These are phyloP conservation scores for Lathyrus tuberosus DNA, from an alignment of 306 rosid species.

Conservation along the genomic window DNA sequence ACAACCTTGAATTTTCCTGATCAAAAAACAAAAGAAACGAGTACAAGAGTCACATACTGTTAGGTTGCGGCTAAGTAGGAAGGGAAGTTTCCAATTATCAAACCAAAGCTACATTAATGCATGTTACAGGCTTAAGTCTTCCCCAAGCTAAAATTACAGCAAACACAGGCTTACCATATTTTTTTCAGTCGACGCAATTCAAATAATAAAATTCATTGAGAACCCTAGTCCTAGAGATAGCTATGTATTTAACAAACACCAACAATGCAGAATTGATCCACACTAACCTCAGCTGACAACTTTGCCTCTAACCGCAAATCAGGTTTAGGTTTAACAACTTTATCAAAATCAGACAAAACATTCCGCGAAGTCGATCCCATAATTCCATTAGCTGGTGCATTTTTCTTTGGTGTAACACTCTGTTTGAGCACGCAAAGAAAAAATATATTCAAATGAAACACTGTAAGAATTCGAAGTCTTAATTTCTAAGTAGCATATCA, in stretches of 20 bases:
- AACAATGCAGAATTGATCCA: not conserved
- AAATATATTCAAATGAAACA: not conserved
- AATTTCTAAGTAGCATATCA: not conserved
- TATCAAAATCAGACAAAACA: constrained; percentile 15
- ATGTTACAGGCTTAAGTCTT: constrained; percentile 22
- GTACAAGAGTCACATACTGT: constrained; percentile 21
- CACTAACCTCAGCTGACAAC: constrained; percentile 65
- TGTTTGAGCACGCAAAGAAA: constrained; percentile 20
- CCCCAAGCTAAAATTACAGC: not conserved
- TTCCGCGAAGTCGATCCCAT: constrained; percentile 31
- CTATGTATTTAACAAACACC: not conserved
- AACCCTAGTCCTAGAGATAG: not conserved
- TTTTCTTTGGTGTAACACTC: constrained; percentile 61
- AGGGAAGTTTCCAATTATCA: not conserved
- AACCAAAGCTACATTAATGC: constrained; percentile 1
- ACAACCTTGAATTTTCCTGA: constrained; percentile 84
- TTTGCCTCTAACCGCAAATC: constrained; percentile 70
- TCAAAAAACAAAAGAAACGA: constrained; percentile 8
- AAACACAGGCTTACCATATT: not conserved
- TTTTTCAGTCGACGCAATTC: constrained; percentile 10
- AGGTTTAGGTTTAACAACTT: constrained; percentile 47
- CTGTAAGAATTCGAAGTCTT: not conserved
- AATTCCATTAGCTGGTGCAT: constrained; percentile 31
- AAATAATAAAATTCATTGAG: constrained; percentile 19
- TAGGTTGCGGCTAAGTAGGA: not conserved